Base-by-base conservation (phyloP, 371 early-diverging fungal genomes). In the Conidiobolus coronatus region DNA sequence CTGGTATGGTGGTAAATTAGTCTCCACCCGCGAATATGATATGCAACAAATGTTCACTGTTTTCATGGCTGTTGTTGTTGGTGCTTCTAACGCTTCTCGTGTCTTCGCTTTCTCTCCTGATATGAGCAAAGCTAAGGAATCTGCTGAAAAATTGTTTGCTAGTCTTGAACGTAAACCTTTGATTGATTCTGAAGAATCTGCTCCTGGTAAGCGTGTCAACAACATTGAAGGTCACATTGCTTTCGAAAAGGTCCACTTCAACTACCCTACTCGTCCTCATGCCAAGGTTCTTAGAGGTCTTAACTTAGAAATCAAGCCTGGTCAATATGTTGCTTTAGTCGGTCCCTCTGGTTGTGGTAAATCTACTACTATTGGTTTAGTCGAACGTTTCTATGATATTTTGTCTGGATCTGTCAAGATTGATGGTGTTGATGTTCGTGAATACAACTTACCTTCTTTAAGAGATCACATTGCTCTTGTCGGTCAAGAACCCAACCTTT, bases 271-370 rank as follows among this genome's bases (percentile, higher is more conserved):
- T 49, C 76, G 89, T 34, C 79, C 79, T 2, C 70, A 78, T 51
- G 65, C 75, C 35, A 51, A 60, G 35, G 70, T 93, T 17, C 78
- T 90, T 50, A 66, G 70, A 20, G 79, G 81, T 23, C 57, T 94
- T 51, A 68, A 73, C 48, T 58, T 92, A 21, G 59, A 68, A 37
- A 77, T 84, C 36, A 58, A 65, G 46, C 66, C 74, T 6, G 83
- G 85, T 36, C 70, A 85, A 57, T 79, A 71, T 1, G 73, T 84
- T 17, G 91, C 87, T 4, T 58, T 90, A 13, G 87, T 87, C 1
- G 91, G 91, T 5, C 73, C 81, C 2, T 74, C 75, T 7, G 90
- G 89, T n/a, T 82, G 84, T 51, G 89, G 93, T 36, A 88, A 88
- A 58, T 71, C 73, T 12, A 88, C 92, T 0, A 71, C 75, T 11